phyloP scores from a whole-genome alignment of 2,329 filamentous ascomycete genomes.

The Fusarium napiforme region DNA sequence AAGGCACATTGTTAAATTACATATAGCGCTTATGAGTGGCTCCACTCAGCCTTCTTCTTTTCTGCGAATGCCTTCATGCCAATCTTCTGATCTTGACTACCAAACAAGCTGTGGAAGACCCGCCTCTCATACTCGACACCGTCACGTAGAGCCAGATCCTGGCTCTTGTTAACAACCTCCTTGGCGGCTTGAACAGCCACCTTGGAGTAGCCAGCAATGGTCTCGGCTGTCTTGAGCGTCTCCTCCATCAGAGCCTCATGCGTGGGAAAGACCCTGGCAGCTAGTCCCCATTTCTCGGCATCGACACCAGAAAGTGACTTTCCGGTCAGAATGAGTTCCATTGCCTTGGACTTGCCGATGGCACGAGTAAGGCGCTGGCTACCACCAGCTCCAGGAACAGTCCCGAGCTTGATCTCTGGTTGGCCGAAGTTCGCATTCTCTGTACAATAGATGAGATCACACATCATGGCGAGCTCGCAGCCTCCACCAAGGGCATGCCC shows the following conservation, averaged over 20 bases:
- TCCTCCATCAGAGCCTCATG: slow-evolving; percentile 86
- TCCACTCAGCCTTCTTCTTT: slow-evolving; percentile 95
- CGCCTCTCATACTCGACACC: slow-evolving; percentile 95
- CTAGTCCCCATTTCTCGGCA: slow-evolving; percentile 90
- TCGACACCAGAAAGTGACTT: slow-evolving; percentile 85
- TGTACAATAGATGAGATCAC: slow-evolving; percentile 92
- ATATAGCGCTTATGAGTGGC: slow-evolving; percentile 68
- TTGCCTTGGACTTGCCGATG: slow-evolving; percentile 85
- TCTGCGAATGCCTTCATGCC: slow-evolving; percentile 95
- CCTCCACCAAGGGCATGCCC: slow-evolving; percentile 95
- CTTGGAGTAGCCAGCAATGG: slow-evolving; percentile 85
- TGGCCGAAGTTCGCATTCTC: slow-evolving; percentile 90
- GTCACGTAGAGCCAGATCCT: slow-evolving; percentile 87
- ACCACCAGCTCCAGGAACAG: slow-evolving; percentile 91
- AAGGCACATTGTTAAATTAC: not conserved
- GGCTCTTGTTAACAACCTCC: slow-evolving; percentile 99
- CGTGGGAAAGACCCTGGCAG: slow-evolving; percentile 81
- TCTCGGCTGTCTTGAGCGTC: slow-evolving; percentile 84
- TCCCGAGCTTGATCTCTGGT: slow-evolving; percentile 95
- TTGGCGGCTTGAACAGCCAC: slow-evolving; percentile 92
- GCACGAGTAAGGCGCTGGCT: slow-evolving; percentile 87
- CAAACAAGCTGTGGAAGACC: slow-evolving; percentile 93
- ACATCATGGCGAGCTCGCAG: slow-evolving; percentile 98
- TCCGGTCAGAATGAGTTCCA: slow-evolving; percentile 91
- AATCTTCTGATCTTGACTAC: slow-evolving; percentile 96